A percentile compares a stretch with the other conserved stretches of the same genome.
phyloP scores from a whole-genome alignment of 768 basidiomycete species.

The Suillus subalutaceus region DNA sequence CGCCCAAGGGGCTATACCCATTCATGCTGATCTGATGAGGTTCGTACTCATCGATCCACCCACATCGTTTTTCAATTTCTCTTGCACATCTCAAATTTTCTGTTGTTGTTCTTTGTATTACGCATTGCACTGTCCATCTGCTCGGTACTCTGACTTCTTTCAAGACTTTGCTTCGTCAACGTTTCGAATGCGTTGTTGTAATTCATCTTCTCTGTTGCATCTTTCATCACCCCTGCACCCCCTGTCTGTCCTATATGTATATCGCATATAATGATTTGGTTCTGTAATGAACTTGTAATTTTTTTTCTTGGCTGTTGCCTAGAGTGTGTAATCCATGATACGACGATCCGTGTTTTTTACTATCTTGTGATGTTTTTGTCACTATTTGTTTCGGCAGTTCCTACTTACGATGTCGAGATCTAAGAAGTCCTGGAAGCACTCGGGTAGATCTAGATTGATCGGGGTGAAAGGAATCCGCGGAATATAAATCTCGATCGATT shows the following conservation, averaged over 20 bases:
- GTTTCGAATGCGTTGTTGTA: background rate
- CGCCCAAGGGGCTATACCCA: background rate
- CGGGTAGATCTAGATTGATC: background rate
- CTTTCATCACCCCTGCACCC: background rate
- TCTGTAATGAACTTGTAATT: conserved; percentile 9
- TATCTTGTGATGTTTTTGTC: background rate
- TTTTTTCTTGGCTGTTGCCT: background rate
- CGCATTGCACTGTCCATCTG: conserved; percentile 1
- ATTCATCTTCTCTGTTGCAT: conserved; percentile 1
- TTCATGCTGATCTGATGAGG: background rate
- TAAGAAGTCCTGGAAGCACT: background rate
- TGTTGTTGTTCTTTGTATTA: conserved; percentile 1
- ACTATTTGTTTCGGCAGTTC: background rate
- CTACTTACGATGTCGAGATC: background rate
- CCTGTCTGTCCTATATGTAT: conserved; percentile 3
- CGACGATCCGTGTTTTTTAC: background rate
- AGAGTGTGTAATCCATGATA: background rate
- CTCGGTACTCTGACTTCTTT: background rate
- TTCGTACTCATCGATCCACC: background rate
- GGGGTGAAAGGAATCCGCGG: background rate
- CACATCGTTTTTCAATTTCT: background rate
- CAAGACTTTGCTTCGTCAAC: background rate
- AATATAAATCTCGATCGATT: conserved; percentile 6
- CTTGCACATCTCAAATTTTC: background rate
- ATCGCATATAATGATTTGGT: conserved; percentile 6